Evolutionary conservation across 2,329 filamentous ascomycete genomes (phyloP).

Genomic region (Dothistroma septosporum): DNA sequence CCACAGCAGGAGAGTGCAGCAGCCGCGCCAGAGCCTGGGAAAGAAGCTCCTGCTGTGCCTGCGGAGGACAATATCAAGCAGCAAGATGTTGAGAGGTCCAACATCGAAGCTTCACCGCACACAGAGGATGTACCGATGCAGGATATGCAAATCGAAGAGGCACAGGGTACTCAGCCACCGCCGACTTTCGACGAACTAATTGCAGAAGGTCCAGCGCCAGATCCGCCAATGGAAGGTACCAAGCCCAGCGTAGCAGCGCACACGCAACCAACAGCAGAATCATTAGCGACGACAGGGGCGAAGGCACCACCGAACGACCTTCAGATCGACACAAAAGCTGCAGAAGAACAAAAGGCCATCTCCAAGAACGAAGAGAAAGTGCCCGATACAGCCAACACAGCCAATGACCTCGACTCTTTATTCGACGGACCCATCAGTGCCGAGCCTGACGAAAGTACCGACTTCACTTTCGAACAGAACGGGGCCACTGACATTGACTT

Average conservation of each 20-base stretch:
- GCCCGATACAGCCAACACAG: constrained; percentile 30
- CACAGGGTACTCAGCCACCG: not conserved
- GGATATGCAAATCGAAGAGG: not conserved
- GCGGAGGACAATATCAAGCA: not conserved
- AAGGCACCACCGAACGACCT: constrained; percentile 11
- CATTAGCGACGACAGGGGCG: constrained; percentile 13
- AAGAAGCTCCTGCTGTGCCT: not conserved
- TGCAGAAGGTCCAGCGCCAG: not conserved
- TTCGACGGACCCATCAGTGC: constrained; percentile 30
- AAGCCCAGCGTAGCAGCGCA: constrained; percentile 3
- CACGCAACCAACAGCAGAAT: not conserved
- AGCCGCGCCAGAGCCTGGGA: not conserved
- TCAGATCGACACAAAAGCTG: constrained; percentile 5
- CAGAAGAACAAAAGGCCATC: constrained; percentile 2
- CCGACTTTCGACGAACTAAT: not conserved
- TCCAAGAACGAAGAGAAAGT: constrained; percentile 23
- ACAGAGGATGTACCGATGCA: not conserved
- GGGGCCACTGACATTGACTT: constrained; percentile 34
- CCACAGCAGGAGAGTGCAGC: not conserved
- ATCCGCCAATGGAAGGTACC: constrained; percentile 5
- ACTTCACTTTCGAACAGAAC: constrained; percentile 21
- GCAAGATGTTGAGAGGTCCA: constrained; percentile 7
- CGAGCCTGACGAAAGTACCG: constrained; percentile 11
- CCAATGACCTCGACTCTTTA: constrained; percentile 35
- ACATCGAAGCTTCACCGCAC: not conserved